phyloP scores from a whole-genome alignment of 805 yeast genomes.

The Pichia paraexigua region DNA sequence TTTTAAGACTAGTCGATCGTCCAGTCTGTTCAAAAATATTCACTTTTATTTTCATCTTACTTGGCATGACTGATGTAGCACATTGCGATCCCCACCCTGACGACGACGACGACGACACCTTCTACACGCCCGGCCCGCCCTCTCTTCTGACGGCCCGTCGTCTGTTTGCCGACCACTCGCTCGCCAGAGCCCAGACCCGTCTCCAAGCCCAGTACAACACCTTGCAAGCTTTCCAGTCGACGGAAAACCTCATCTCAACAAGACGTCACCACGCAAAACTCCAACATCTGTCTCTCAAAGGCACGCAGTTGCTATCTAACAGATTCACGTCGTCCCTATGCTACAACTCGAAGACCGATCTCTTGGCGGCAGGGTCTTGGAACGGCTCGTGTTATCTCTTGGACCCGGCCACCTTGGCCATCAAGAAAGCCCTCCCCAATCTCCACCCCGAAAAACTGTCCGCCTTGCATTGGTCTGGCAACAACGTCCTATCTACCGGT shows the following conservation, averaged over 20 bases:
- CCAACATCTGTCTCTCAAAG: slow-evolving; percentile 38
- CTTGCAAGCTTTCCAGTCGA: slow-evolving; percentile 25
- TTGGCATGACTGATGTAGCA: no score
- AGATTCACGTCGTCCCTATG: slow-evolving; percentile 61
- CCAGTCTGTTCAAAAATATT: no score
- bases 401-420: slow-evolving; percentile 25
- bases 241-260: slow-evolving; percentile 11
- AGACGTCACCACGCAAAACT: slow-evolving; percentile 13
- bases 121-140: slow-evolving; percentile 70
- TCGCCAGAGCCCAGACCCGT: slow-evolving; percentile 38
- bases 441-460: slow-evolving; percentile 59
- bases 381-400: slow-evolving; percentile 58
- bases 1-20: no score
- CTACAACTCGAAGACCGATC: slow-evolving; percentile 31
- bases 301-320: slow-evolving; percentile 62
- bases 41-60: no score
- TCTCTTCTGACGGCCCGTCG: slow-evolving; percentile 46
- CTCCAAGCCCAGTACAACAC: slow-evolving; percentile 27
- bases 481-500: slow-evolving; percentile 30
- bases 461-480: slow-evolving; percentile 53
- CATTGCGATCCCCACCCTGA: not conserved
- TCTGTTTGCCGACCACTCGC: slow-evolving; percentile 43
- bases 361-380: slow-evolving; percentile 75
- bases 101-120: slow-evolving; percentile 59
- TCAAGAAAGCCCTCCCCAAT: slow-evolving; percentile 24